phyloP scores from a whole-genome alignment of 805 yeast species.

The Nakazawaea wyomingensis region DNA sequence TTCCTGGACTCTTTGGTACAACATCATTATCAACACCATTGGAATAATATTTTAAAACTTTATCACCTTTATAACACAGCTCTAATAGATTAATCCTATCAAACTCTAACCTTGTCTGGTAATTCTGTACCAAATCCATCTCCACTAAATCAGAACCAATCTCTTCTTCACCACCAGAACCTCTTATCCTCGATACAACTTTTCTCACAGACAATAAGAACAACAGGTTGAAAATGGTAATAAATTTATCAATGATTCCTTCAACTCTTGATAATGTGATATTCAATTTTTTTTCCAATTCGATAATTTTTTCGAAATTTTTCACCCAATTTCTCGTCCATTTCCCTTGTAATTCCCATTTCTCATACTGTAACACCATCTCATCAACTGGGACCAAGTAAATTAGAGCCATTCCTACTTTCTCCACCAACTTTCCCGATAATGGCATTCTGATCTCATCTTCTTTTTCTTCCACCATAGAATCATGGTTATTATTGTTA shows the following conservation, averaged over 20 bases:
- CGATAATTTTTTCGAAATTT: neutral
- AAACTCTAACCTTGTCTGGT: neutral
- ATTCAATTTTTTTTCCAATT: neutral
- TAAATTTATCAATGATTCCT: too few species aligned
- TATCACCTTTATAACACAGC: neutral
- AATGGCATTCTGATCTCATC: too few species aligned
- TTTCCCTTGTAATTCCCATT: too few species aligned
- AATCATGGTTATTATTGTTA: neutral
- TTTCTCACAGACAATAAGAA: too few species aligned
- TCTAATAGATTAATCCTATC: neutral
- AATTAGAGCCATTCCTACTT: too few species aligned
- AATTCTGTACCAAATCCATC: neutral
- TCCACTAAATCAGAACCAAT: neutral
- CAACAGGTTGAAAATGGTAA: too few species aligned
- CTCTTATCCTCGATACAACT: too few species aligned
- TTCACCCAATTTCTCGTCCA: too few species aligned
- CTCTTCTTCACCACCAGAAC: neutral
- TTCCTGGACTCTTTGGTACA: conserved; percentile 1
- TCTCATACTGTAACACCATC: neutral
- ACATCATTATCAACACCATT: neutral
- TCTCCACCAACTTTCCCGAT: too few species aligned
- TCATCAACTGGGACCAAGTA: neutral
- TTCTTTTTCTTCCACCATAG: too few species aligned
- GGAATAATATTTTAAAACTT: conserved; percentile 7
- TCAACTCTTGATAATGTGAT: too few species aligned